Conservation (phyloP, 1,284 basidiomycete species). For the Heterobasidion irregulare region DNA sequence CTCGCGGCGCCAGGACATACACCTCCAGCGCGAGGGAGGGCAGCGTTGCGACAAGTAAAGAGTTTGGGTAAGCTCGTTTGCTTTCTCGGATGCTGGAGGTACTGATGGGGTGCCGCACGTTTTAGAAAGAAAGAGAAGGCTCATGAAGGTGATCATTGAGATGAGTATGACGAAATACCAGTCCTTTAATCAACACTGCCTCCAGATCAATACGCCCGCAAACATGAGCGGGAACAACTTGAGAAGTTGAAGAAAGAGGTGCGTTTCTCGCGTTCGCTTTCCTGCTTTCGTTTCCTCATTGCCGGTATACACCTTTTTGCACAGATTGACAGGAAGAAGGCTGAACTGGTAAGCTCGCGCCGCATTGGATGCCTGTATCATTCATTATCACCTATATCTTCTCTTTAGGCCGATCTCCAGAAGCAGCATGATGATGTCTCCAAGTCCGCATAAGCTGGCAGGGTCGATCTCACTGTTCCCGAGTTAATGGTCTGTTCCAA, state of each 20-base stretch:
- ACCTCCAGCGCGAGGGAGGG: constrained; percentile 32
- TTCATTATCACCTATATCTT: neutral
- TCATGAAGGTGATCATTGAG: constrained; percentile 43
- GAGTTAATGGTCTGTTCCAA: too few relatives aligned
- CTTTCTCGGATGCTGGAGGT: neutral
- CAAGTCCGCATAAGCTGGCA: neutral
- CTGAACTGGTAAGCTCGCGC: constrained; percentile 40
- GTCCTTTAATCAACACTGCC: neutral
- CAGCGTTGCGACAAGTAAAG: constrained; percentile 47
- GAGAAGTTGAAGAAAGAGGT: constrained; percentile 52
- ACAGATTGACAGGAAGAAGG: constrained; percentile 51
- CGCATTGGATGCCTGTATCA: neutral
- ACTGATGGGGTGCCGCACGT: constrained; percentile 8
- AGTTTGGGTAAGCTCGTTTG: constrained; percentile 32
- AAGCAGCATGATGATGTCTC: neutral
- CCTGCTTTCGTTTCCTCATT: neutral
- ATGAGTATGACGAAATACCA: too few relatives aligned
- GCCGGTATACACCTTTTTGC: neutral
- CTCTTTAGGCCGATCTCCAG: neutral
- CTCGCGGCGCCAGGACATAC: constrained; percentile 9
- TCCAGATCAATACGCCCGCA: constrained; percentile 51
- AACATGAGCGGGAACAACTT: constrained; percentile 46
- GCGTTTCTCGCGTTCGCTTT: constrained; percentile 12
- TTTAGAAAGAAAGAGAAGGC: constrained; percentile 67
- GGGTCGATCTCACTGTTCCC: too few relatives aligned